A percentile compares a stretch with the other conserved stretches of the same genome.
Evolutionary conservation across 495 filamentous ascomycete species (phyloP).

Genomic region (Tuber microsphaerosporum): DNA sequence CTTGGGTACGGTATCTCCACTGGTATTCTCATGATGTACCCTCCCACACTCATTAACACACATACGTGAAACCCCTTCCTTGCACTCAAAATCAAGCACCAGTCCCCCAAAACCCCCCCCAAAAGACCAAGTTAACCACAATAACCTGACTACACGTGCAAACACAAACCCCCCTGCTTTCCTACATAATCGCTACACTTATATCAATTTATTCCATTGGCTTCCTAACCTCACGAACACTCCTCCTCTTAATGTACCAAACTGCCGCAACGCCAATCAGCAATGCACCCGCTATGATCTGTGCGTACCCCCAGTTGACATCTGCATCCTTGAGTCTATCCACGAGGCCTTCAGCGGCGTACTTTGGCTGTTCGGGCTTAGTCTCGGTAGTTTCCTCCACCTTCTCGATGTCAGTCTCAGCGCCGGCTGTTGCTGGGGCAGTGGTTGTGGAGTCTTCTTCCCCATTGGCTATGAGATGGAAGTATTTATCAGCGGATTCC

Average conservation of each 20-base stretch:
- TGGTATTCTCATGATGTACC: not conserved
- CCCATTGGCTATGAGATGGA: not conserved
- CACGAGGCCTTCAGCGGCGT: conserved; percentile 17
- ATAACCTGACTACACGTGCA: not conserved
- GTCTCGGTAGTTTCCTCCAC: not conserved
- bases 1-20: not conserved
- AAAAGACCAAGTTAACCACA: not conserved
- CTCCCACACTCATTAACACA: not conserved
- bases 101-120: not conserved
- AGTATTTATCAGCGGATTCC: not conserved
- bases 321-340: conserved; percentile 29
- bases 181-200: not conserved
- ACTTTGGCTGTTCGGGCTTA: not conserved
- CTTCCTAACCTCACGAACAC: conserved; percentile 11
- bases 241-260: conserved; percentile 29
- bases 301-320: conserved; percentile 32
- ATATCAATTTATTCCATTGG: conserved; percentile 21
- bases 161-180: too few relatives aligned
- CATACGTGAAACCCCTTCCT: not conserved
- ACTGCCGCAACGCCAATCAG: conserved; percentile 29
- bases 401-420: not conserved
- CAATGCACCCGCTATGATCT: conserved; percentile 27
- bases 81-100: not conserved
- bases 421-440: not conserved
- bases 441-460: not conserved